Percentiles rank a stretch among this genome's conserved stretches.
These are phyloP conservation scores for Talaromyces nanjingensis DNA, from an alignment of 495 filamentous ascomycete genomes.

Conservation along the genomic window DNA sequence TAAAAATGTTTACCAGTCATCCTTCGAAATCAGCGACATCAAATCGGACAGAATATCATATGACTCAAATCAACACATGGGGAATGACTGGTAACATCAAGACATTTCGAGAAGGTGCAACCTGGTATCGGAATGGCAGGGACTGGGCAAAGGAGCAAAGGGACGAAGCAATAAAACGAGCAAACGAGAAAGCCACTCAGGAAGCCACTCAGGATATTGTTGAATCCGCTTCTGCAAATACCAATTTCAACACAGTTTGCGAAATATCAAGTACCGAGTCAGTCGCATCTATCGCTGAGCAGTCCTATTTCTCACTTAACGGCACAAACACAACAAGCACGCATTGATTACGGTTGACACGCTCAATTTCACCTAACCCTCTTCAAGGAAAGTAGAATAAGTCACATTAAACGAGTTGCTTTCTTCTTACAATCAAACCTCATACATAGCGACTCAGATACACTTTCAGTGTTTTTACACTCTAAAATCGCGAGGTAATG, in stretches of 20 bases:
- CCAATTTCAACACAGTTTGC: constrained; percentile 7
- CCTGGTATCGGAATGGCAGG: constrained; percentile 12
- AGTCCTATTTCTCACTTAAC: background rate
- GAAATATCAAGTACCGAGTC: background rate
- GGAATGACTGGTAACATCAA: no score
- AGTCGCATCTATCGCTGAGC: background rate
- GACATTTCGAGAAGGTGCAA: constrained; percentile 3
- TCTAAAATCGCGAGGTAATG: no score
- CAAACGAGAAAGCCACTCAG: constrained; percentile 11
- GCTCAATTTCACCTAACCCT: no score
- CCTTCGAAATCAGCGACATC: background rate
- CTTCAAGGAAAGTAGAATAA: no score
- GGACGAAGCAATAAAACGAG: constrained; percentile 14
- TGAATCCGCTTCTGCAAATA: background rate
- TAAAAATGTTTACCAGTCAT: background rate
- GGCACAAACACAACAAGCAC: background rate
- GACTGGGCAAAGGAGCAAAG: constrained; percentile 18
- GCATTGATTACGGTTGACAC: no score
- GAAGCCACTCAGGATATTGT: background rate
- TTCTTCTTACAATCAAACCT: no score
- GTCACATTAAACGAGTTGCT: no score
- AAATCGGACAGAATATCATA: background rate
- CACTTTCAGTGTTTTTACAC: no score
- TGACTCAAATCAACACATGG: no score
- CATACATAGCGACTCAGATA: no score